Percentiles rank a stretch among this genome's conserved stretches.
phyloP scores from a whole-genome alignment of 306 rosid genomes.

The Citrullus amarus region DNA sequence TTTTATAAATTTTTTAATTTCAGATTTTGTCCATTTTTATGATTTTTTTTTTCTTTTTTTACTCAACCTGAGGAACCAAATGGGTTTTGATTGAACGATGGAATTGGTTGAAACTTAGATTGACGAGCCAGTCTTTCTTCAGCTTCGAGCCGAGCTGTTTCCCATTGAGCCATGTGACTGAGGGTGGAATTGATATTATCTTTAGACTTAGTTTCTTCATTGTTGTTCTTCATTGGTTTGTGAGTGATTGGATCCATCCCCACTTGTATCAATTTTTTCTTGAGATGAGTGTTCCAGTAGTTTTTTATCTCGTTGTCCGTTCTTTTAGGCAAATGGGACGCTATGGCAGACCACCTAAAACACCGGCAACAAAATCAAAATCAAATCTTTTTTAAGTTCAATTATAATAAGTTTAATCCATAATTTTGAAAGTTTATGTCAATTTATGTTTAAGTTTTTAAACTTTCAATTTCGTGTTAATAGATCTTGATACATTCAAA shows the following conservation, averaged over 20 bases:
- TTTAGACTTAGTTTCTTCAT: constrained; percentile 42
- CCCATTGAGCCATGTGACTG: constrained; percentile 99
- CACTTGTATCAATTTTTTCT: constrained; percentile 82
- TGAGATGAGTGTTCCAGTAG: constrained; percentile 93
- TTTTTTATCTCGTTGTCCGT: constrained; percentile 93
- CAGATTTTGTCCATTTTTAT: background rate
- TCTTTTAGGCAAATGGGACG: constrained; percentile 85
- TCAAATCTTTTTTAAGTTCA: too few relatives aligned
- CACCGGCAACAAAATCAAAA: too few relatives aligned
- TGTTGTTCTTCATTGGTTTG: constrained; percentile 37
- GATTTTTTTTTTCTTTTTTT: too few relatives aligned
- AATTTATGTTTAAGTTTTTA: too few relatives aligned
- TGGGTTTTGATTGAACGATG: constrained; percentile 18
- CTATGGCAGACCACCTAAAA: constrained; percentile 90
- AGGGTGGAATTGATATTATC: constrained; percentile 25
- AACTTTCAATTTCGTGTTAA: too few relatives aligned
- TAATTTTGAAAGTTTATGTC: too few relatives aligned
- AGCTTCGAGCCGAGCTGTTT: constrained; percentile 94
- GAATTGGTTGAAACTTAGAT: constrained; percentile 51
- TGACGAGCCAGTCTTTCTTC: constrained; percentile 93
- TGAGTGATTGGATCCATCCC: constrained; percentile 95
- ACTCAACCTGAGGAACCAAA: constrained; percentile 1
- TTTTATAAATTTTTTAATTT: too few relatives aligned
- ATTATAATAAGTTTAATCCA: too few relatives aligned
- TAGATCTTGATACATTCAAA: too few relatives aligned